Evolutionary conservation across 345 rosid species (phyloP).

Genomic region (Aquilaria sinensis): DNA sequence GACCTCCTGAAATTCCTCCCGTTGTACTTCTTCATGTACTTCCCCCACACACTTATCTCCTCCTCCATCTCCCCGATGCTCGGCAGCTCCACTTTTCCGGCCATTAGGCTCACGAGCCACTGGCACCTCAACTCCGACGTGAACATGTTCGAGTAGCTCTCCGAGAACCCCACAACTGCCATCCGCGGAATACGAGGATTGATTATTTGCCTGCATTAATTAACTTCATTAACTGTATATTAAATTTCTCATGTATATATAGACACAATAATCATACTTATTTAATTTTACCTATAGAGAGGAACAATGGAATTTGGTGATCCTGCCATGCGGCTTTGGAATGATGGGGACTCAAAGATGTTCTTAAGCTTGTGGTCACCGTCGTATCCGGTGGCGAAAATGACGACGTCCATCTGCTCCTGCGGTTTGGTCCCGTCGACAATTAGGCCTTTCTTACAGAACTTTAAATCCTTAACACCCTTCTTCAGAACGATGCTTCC

Average conservation of each 20-base stretch:
- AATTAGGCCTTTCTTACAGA: constrained; percentile 18
- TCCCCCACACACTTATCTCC: constrained; percentile 22
- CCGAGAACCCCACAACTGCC: constrained; percentile 20
- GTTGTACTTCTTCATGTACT: constrained; percentile 13
- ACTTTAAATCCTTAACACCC: constrained; percentile 14
- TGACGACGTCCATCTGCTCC: constrained; percentile 15
- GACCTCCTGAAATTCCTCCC: constrained; percentile 17
- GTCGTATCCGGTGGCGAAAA: constrained; percentile 25
- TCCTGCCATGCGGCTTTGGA: constrained; percentile 11
- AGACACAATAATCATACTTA: not conserved
- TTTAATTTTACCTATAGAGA: constrained; percentile 17
- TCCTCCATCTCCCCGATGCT: constrained; percentile 23
- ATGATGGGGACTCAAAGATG: constrained; percentile 19
- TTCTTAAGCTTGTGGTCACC: constrained; percentile 17
- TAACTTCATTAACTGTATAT: not conserved
- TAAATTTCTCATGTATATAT: too few relatives aligned
- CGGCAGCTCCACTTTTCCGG: constrained; percentile 21
- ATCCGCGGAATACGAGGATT: constrained; percentile 33
- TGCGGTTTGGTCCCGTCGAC: constrained; percentile 10
- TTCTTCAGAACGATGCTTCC: constrained; percentile 25
- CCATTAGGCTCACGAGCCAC: constrained; percentile 19
- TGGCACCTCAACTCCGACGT: constrained; percentile 19
- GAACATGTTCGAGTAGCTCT: constrained; percentile 10
- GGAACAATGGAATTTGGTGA: constrained; percentile 9
- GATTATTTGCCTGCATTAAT: constrained; percentile 17